phyloP scores from a whole-genome alignment of 305 asterid genomes.

The Fraxinus greggii region DNA sequence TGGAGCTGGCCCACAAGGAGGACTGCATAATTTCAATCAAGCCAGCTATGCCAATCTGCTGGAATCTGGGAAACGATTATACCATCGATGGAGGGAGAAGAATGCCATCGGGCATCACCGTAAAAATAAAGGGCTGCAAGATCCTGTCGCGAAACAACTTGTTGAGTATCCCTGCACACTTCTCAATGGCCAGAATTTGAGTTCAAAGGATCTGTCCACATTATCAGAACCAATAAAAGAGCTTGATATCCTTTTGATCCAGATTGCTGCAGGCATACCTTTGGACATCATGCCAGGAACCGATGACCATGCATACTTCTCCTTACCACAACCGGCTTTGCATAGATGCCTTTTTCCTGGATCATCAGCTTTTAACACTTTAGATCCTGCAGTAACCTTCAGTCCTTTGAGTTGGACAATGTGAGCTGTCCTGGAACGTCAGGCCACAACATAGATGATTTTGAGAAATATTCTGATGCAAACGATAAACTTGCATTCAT shows the following conservation, averaged over 20 bases:
- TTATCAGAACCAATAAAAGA: constrained; percentile 84
- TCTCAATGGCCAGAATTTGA: constrained; percentile 84
- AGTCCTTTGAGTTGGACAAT: constrained; percentile 80
- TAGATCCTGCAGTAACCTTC: constrained; percentile 96
- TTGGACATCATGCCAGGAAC: constrained; percentile 95
- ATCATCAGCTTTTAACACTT: constrained; percentile 79
- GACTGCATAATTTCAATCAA: background rate
- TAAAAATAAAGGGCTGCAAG: background rate
- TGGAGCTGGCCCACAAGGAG: background rate
- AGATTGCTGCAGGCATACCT: constrained; percentile 80
- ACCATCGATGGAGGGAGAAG: background rate
- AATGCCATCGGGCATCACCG: background rate
- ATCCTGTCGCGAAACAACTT: background rate
- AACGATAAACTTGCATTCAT: constrained; percentile 57
- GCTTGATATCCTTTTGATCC: constrained; percentile 85
- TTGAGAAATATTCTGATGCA: constrained; percentile 77
- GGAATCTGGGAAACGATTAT: too few relatives aligned
- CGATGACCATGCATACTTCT: background rate
- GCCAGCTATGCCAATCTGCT: background rate
- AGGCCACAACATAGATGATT: constrained; percentile 90
- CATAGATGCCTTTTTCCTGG: constrained; percentile 90
- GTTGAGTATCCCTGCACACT: constrained; percentile 68
- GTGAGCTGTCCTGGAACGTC: constrained; percentile 88
- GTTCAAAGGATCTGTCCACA: constrained; percentile 71
- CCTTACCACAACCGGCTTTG: constrained; percentile 43